These are phyloP conservation scores for Sporothrix mexicana DNA, from an alignment of 2,329 filamentous ascomycete species.

Conservation along the genomic window DNA sequence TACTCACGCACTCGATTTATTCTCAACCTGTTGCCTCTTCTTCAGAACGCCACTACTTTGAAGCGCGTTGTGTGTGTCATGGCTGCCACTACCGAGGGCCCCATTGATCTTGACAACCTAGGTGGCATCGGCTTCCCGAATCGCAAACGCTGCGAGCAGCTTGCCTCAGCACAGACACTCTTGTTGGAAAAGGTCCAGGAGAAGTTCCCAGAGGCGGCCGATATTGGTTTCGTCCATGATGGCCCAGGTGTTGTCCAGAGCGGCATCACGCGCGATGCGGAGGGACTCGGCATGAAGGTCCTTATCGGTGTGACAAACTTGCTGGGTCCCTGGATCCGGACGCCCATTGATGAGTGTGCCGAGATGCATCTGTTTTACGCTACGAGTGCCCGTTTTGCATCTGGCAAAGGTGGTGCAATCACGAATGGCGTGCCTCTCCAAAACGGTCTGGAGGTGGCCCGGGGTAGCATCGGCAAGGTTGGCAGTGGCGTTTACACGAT, in stretches of 20 bases:
- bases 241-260: conserved; percentile 48
- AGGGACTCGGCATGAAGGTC: conserved; percentile 24
- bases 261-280: conserved; percentile 36
- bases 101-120: conserved; percentile 22
- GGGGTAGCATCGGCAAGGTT: conserved; percentile 43
- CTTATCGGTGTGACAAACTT: conserved; percentile 29
- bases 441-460: conserved; percentile 40
- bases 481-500: conserved; percentile 51
- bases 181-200: conserved; percentile 53
- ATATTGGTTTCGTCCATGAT: conserved; percentile 50
- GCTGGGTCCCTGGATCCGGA: conserved; percentile 36
- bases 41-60: conserved; percentile 53
- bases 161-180: conserved; percentile 58
- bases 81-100: conserved; percentile 58
- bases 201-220: conserved; percentile 49
- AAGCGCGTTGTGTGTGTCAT: conserved; percentile 63
- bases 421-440: conserved; percentile 39
- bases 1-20: conserved; percentile 65
- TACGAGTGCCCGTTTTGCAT: conserved; percentile 47
- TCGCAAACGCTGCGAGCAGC: conserved; percentile 51
- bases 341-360: conserved; percentile 42
- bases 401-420: conserved; percentile 2
- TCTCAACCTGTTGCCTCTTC: conserved; percentile 61
- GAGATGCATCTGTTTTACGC: conserved; percentile 49
- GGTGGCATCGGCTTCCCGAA: conserved; percentile 49